These are phyloP conservation scores for Spiromastix sp. DNA, from an alignment of 2,329 filamentous ascomycete genomes.

Conservation along the genomic window DNA sequence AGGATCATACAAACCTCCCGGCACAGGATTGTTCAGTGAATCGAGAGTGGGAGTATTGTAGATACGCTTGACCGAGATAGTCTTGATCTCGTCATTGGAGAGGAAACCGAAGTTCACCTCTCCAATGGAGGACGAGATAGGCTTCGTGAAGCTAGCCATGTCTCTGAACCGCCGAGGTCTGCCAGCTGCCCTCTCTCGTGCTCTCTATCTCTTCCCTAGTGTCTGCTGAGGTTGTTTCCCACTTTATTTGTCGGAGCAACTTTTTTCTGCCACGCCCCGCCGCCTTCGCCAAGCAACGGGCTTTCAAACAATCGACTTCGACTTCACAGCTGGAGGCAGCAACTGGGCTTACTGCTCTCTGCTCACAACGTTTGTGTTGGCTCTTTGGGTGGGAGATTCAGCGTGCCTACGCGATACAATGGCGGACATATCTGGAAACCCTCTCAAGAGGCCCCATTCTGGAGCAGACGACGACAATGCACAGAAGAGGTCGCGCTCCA, in stretches of 20 bases:
- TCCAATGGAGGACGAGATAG: constrained; percentile 71
- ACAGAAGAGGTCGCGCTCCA: constrained; percentile 40
- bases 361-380: background rate
- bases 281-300: too few species aligned
- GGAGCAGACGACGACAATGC: constrained; percentile 35
- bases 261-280: constrained; percentile 29
- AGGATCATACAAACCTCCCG: constrained; percentile 84
- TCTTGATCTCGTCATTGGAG: constrained; percentile 68
- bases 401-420: constrained; percentile 19
- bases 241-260: constrained; percentile 16
- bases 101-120: constrained; percentile 87
- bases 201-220: background rate
- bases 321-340: constrained; percentile 8
- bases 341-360: background rate
- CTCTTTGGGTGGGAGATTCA: constrained; percentile 2
- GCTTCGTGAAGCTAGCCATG: constrained; percentile 51
- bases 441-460: constrained; percentile 40
- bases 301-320: too few species aligned
- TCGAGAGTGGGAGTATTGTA: constrained; percentile 93
- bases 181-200: constrained; percentile 3
- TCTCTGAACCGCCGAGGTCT: constrained; percentile 7
- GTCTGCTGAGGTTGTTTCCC: background rate
- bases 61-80: constrained; percentile 86
- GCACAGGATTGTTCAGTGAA: constrained; percentile 75
- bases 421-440: constrained; percentile 32